These are phyloP conservation scores for Candida corydali DNA, from an alignment of 805 yeast genomes.

Conservation along the genomic window DNA sequence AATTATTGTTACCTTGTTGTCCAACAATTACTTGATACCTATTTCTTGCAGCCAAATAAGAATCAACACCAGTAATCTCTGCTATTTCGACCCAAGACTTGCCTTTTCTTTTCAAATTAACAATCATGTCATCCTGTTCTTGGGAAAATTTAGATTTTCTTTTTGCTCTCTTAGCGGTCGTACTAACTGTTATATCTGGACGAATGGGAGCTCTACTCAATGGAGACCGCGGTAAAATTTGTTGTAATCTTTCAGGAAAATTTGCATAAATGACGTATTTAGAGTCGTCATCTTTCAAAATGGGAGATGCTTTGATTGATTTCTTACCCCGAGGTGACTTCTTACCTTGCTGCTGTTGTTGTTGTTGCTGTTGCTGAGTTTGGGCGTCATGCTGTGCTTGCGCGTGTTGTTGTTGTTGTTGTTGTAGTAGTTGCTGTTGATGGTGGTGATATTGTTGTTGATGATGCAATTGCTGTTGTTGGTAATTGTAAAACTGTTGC, in stretches of 20 bases:
- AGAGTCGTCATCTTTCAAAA: slow-evolving; percentile 4
- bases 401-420: background rate
- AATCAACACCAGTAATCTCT: slow-evolving; percentile 56
- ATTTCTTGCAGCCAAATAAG: slow-evolving; percentile 70
- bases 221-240: slow-evolving; percentile 47
- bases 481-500: slow-evolving; percentile 5
- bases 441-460: slow-evolving; percentile 3
- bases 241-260: slow-evolving; percentile 25
- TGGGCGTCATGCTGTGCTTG: slow-evolving; percentile 1
- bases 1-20: slow-evolving; percentile 71
- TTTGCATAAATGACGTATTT: slow-evolving; percentile 15
- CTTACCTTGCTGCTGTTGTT: background rate
- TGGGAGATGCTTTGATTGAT: slow-evolving; percentile 3
- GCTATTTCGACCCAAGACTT: slow-evolving; percentile 75
- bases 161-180: slow-evolving; percentile 47
- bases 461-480: slow-evolving; percentile 4
- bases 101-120: slow-evolving; percentile 57
- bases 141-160: slow-evolving; percentile 66
- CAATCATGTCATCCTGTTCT: slow-evolving; percentile 64
- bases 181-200: slow-evolving; percentile 38
- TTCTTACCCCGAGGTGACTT: slow-evolving; percentile 1
- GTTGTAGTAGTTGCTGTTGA: slow-evolving; percentile 5
- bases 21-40: slow-evolving; percentile 79
- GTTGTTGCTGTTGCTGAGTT: background rate
- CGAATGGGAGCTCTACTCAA: slow-evolving; percentile 37